phyloP scores from a whole-genome alignment of 2,329 filamentous ascomycete genomes.

The Penicillium olsonii region DNA sequence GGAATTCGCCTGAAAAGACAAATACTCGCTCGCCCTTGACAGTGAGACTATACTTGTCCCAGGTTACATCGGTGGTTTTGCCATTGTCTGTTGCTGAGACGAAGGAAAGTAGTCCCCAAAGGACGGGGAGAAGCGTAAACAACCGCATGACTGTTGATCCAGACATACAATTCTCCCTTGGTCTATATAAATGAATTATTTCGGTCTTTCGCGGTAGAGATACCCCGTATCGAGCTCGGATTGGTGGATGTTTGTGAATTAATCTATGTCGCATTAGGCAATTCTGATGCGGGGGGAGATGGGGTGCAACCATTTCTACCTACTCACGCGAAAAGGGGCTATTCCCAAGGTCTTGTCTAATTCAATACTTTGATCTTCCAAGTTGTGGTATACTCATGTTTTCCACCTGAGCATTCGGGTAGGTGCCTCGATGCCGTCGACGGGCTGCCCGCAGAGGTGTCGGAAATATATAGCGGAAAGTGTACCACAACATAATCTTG shows the following conservation, averaged over 20 bases:
- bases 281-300: conserved; percentile 16
- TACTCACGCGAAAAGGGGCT: too few species aligned
- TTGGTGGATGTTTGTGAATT: conserved; percentile 30
- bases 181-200: conserved; percentile 1
- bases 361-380: too few species aligned
- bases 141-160: conserved; percentile 21
- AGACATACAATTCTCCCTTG: not conserved
- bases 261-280: conserved; percentile 16
- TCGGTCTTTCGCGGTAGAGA: conserved; percentile 26
- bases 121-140: conserved; percentile 16
- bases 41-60: conserved; percentile 55
- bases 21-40: conserved; percentile 53
- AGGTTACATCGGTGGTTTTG: conserved; percentile 49
- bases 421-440: too few species aligned
- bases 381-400: too few species aligned
- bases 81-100: conserved; percentile 41
- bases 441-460: too few species aligned
- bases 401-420: too few species aligned
- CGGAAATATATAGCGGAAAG: too few species aligned
- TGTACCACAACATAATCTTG: too few species aligned
- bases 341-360: too few species aligned
- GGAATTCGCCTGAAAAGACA: conserved; percentile 55
- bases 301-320: too few species aligned
- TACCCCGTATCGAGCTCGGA: conserved; percentile 21
- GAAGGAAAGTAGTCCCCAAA: conserved; percentile 12